A percentile compares a stretch with the other conserved stretches of the same genome.
These are phyloP conservation scores for Solanum stenotomum DNA, from an alignment of 257 asterid genomes.

Conservation along the genomic window DNA sequence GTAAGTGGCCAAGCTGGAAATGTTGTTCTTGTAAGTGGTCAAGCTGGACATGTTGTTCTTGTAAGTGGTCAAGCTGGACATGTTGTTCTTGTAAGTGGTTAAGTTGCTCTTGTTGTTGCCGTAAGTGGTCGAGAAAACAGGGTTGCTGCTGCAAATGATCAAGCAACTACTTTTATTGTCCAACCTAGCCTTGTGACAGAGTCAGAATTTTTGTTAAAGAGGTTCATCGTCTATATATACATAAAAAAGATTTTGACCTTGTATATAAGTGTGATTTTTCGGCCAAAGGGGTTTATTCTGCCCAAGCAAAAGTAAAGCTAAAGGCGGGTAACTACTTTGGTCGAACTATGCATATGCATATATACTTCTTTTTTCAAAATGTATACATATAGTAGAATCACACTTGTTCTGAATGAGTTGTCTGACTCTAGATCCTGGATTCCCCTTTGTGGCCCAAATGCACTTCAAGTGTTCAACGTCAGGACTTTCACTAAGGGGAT, in stretches of 20 bases:
- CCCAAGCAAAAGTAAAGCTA: not conserved
- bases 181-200: not conserved
- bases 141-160: not conserved
- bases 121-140: not conserved
- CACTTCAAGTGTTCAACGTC: not conserved
- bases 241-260: not conserved
- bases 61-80: not conserved
- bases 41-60: not conserved
- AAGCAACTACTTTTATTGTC: not conserved
- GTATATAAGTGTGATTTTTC: not conserved
- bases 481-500: not conserved
- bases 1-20: not conserved
- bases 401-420: not conserved
- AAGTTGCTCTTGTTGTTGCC: not conserved
- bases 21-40: not conserved
- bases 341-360: not conserved
- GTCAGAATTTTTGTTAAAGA: not conserved
- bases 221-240: not conserved
- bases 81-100: not conserved
- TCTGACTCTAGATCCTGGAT: not conserved
- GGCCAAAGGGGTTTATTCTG: not conserved
- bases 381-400: not conserved
- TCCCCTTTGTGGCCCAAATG: not conserved
- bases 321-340: not conserved
- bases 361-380: not conserved